Evolutionary conservation across 257 asterid genomes (phyloP), one percentile per base, ranked within the genome.

Genomic region (Fraxinus anomala): DNA sequence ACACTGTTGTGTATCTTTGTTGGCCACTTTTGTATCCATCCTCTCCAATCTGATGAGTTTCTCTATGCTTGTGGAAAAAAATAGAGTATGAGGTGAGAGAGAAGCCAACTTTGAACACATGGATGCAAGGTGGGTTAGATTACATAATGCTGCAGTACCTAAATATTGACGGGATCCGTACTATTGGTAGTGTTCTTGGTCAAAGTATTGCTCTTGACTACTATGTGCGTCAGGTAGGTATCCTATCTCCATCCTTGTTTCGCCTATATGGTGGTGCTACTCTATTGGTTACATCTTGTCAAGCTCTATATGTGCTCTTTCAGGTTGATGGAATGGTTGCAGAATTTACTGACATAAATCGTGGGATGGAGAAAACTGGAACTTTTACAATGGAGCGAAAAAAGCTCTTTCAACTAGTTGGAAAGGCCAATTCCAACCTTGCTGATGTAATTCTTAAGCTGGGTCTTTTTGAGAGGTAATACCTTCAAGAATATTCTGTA

Each of bases 111-210:
- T 75, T 93, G 84, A 75, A 78, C 83, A 90, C 98, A 66, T 95
- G 99, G 99, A 95, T 95, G 99, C 88, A 88, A 89, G 97, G 98
- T 80, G 99, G 99, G 61, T 90, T 95, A 72, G 99, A 93, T 82
- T 88, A 91, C 89, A 95, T 95, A 81, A 84, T 87, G 89, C 85
- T 95, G 85, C 98, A 95, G 82, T 87, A 90, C 86, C 84, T 93
- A 76, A 86, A 87, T 77, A 86, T 75, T 65, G 98, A 95, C 76
- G 99, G 97, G 31, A 95, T 95, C 86, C 96, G 99, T 44, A 93
- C 93, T 76, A 91, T 95, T 78, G 99, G 98, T 74, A 91, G 99
- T 85, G 98, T 95, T 85, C 98, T 95, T 81, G 99, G 98, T 78
- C 99, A 95, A 82, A 93, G 99, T 87, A 91, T 95, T 86, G 99